Evolutionary conservation across 2,329 filamentous ascomycete genomes (phyloP), one percentile per base, ranked within the genome.

Genomic region (Dactylonectria macrodidyma): DNA sequence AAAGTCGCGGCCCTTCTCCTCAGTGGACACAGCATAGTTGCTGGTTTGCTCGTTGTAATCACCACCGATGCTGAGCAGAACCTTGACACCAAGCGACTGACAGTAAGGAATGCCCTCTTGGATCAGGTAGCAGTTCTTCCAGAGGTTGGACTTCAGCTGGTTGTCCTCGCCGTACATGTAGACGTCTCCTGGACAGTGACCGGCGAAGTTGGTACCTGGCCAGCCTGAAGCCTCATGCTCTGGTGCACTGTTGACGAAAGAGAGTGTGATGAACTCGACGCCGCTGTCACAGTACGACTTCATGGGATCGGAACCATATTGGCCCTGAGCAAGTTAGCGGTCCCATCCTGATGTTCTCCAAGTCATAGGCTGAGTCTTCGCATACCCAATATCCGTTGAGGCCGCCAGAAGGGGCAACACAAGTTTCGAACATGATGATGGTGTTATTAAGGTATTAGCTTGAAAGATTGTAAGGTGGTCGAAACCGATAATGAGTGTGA

Each of bases 11-110:
- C 81, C 82, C 1, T 80, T 79, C 5, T 71, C 56, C 3, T 75
- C 67, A 19, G 68, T 76, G 5, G 75, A 69, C 19, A 84, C 77
- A 4, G 71, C 64, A 65, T 83, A 84, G 73, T 82, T 77, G 70
- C 75, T 78, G 38, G 55, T 61, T 2, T 47, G 51, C 5, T 63
- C 55, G 22, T 74, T 70, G 47, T 73, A 78, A 2, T 71, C 75
- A 26, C 83, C 83, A 8, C 83, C 83, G 34, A 85, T 80, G 71
- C 81, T 81, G 19, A 85, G 74, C 41, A 85, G 73, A 44, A 85
- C 73, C 77, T 85, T 85, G 68, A 84, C 80, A 63, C 82, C 82
- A 57, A 76, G 78, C 26, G 69, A 54, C 73, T 84, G 81, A 76
- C 84, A 85, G 72, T 81, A 80, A 30, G 78, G 72, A 60, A 84